Conservation (phyloP, 306 rosid species). For the Sicyos baderoa region DNA sequence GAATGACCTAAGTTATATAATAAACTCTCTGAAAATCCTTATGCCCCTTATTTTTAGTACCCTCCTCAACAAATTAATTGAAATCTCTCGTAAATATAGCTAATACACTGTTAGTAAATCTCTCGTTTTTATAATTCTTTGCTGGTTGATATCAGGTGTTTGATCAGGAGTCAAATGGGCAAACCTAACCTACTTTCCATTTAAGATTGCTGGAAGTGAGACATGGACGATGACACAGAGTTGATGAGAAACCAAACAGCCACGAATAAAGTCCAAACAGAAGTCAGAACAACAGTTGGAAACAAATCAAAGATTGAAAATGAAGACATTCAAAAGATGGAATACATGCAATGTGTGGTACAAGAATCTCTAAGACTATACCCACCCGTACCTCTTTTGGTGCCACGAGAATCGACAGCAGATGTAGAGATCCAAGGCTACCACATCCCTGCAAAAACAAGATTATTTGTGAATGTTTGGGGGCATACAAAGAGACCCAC, state of each 20-base stretch:
- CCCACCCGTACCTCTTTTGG: constrained; percentile 32
- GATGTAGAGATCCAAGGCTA: constrained; percentile 17
- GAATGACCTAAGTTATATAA: no score
- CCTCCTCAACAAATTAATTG: no score
- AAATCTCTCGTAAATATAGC: no score
- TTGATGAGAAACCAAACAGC: constrained; percentile 31
- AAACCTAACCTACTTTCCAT: not conserved
- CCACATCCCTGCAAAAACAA: constrained; percentile 17
- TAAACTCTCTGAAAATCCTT: no score
- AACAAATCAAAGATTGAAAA: constrained; percentile 20
- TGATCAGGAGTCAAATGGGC: no score
- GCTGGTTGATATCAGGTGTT: no score
- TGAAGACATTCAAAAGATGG: constrained; percentile 29
- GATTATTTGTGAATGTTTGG: constrained; percentile 29
- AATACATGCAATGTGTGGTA: constrained; percentile 36
- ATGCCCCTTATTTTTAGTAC: no score
- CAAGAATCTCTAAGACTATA: constrained; percentile 35
- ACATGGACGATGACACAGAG: constrained; percentile 46
- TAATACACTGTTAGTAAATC: no score
- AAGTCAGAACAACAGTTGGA: constrained; percentile 19
- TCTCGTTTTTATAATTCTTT: no score
- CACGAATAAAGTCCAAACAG: constrained; percentile 35
- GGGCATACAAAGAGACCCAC: constrained; percentile 31
- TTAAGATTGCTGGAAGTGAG: constrained; percentile 26
- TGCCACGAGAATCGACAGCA: constrained; percentile 27